Evolutionary conservation across 108 stramenopile species (phyloP).

Genomic region (Cyclostephanos invisitatus): DNA sequence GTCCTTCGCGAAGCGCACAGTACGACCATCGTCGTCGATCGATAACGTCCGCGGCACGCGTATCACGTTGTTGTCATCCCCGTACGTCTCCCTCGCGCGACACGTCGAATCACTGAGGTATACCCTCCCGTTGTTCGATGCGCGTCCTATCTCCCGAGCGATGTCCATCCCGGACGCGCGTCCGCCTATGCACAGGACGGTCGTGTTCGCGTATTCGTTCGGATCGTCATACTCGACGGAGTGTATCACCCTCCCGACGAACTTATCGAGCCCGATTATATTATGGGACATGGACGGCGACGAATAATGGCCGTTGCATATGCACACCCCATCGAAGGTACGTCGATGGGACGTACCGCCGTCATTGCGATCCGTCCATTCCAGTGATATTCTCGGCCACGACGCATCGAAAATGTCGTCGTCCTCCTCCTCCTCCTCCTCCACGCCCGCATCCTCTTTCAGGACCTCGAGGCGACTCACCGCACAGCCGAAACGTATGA

Average conservation of each 20-base stretch:
- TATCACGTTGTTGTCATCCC: conserved; percentile 69
- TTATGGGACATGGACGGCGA: conserved; percentile 55
- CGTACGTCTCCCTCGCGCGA: conserved; percentile 23
- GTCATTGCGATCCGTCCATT: conserved; percentile 30
- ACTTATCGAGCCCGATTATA: conserved; percentile 61
- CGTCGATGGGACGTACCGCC: conserved; percentile 18
- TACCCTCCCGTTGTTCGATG: conserved; percentile 58
- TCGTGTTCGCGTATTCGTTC: conserved; percentile 52
- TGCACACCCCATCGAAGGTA: conserved; percentile 82
- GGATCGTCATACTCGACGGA: conserved; percentile 87
- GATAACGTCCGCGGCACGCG: conserved; percentile 62
- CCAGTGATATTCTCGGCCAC: conserved; percentile 25
- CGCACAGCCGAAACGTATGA: conserved; percentile 51
- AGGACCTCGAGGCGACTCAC: conserved; percentile 60
- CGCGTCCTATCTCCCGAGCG: conserved; percentile 78
- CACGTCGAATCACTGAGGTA: conserved; percentile 77
- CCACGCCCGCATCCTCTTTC: neutral
- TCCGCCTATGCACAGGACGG: conserved; percentile 88
- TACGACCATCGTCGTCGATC: conserved; percentile 50
- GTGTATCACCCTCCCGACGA: conserved; percentile 66
- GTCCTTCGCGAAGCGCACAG: conserved; percentile 53
- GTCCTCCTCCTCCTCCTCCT: conserved; percentile 14
- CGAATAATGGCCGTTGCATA: conserved; percentile 93
- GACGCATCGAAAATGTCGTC: neutral
- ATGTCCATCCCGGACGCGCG: conserved; percentile 89